These are phyloP conservation scores for Guyanaporus albipodus DNA, from an alignment of 768 basidiomycete genomes.

Conservation along the genomic window DNA sequence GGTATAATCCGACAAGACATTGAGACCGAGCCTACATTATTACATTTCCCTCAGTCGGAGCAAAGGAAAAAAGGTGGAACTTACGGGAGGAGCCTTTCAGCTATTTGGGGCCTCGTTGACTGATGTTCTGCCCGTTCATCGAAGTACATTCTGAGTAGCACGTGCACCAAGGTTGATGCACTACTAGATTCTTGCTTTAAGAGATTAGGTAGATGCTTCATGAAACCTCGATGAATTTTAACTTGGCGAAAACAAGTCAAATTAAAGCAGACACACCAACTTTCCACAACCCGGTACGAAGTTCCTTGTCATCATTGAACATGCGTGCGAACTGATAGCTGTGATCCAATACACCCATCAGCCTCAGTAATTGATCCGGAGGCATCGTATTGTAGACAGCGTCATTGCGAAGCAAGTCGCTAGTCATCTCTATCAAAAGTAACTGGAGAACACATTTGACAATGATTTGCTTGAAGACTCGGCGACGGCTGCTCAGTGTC, in stretches of 20 bases:
- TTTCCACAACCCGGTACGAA: conserved; percentile 98
- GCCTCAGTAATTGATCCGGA: conserved; percentile 83
- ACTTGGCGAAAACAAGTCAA: neutral
- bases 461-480: conserved; percentile 97
- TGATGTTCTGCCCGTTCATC: conserved; percentile 88
- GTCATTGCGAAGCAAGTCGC: conserved; percentile 89
- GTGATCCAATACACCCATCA: conserved; percentile 95
- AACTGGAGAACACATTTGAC: conserved; percentile 99
- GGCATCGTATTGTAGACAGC: conserved; percentile 92
- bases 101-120: conserved; percentile 74
- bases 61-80: conserved; percentile 19
- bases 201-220: conserved; percentile 98
- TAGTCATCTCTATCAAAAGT: conserved; percentile 94
- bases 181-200: conserved; percentile 98
- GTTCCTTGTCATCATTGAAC: conserved; percentile 98
- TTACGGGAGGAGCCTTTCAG: conserved; percentile 66
- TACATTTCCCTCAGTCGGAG: neutral
- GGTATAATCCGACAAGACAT: conserved; percentile 87
- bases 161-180: conserved; percentile 90
- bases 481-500: conserved; percentile 68
- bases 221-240: conserved; percentile 68
- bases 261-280: conserved; percentile 66
- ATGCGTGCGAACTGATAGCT: conserved; percentile 96
- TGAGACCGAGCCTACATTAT: conserved; percentile 68
- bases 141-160: conserved; percentile 90